Evolutionary conservation across 78 protist species (phyloP).

Genomic region (Dictyostelium firmibasis): DNA sequence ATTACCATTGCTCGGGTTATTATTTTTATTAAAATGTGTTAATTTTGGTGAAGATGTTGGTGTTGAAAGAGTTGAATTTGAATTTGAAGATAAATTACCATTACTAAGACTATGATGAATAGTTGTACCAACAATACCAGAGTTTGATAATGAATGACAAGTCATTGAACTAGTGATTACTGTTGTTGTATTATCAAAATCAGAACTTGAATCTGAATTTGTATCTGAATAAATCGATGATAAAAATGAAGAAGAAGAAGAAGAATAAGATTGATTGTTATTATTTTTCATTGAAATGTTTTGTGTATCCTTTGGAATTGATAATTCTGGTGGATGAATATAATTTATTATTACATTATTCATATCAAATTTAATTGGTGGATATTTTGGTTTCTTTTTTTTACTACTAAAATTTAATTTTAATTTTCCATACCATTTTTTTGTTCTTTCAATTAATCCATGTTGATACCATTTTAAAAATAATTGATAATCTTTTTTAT

Average conservation of each 20-base stretch:
- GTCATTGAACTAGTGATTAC: background rate
- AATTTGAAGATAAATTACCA: background rate
- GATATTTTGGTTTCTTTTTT: background rate
- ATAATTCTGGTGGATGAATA: background rate
- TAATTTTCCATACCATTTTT: background rate
- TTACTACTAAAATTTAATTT: background rate
- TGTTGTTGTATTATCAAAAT: background rate
- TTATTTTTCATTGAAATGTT: background rate
- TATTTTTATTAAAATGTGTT: background rate
- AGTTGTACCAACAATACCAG: background rate
- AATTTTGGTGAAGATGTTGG: background rate
- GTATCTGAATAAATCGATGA: background rate
- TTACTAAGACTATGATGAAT: background rate
- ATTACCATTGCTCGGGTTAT: background rate
- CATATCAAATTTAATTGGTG: background rate
- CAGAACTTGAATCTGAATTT: background rate
- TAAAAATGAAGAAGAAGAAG: background rate
- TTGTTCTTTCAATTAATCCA: background rate
- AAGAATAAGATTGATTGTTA: no score
- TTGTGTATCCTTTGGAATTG: background rate
- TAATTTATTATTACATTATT: background rate
- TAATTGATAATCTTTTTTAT: background rate
- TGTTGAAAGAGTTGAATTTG: background rate
- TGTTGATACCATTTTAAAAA: background rate
- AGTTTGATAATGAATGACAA: background rate